A percentile compares a stretch with the other conserved stretches of the same genome.
phyloP scores from a whole-genome alignment of 768 basidiomycete genomes.

The Leccinum subgranulosum region DNA sequence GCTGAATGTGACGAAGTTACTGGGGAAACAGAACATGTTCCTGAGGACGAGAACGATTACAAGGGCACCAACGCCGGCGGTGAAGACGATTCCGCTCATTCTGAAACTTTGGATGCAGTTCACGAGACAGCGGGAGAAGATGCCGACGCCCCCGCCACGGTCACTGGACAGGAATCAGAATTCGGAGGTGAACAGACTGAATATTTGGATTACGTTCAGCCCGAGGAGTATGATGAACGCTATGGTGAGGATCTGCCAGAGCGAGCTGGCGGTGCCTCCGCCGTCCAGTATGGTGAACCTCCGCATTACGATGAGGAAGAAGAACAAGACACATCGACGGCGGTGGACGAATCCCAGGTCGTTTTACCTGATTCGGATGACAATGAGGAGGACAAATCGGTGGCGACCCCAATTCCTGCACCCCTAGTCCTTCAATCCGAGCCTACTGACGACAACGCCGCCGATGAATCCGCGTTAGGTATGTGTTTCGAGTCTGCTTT shows the following conservation, averaged over 20 bases:
- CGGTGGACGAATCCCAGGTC: conserved; percentile 16
- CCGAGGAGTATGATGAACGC: conserved; percentile 35
- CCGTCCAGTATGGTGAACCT: conserved; percentile 16
- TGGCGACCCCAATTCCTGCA: conserved; percentile 14
- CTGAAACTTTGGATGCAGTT: conserved; percentile 26
- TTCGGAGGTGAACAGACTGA: conserved; percentile 33
- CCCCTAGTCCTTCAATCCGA: conserved; percentile 9
- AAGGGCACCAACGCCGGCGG: conserved; percentile 13
- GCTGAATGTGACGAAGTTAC: conserved; percentile 17
- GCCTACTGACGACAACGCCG: not conserved
- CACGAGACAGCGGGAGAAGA: conserved; percentile 24
- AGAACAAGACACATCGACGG: conserved; percentile 16
- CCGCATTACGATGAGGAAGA: conserved; percentile 24
- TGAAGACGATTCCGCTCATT: conserved; percentile 16
- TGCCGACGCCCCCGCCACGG: conserved; percentile 14
- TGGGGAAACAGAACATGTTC: conserved; percentile 10
- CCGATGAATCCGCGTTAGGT: conserved; percentile 3
- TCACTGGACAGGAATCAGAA: conserved; percentile 9
- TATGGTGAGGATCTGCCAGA: conserved; percentile 36
- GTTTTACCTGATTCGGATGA: conserved; percentile 11
- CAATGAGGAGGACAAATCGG: conserved; percentile 10
- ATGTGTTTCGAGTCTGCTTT: not conserved
- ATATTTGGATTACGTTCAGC: conserved; percentile 31
- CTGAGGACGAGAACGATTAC: conserved; percentile 24
- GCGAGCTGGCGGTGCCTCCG: conserved; percentile 16